These are phyloP conservation scores for Stylonectria norvegica DNA, from an alignment of 2,329 filamentous ascomycete species.

Conservation along the genomic window DNA sequence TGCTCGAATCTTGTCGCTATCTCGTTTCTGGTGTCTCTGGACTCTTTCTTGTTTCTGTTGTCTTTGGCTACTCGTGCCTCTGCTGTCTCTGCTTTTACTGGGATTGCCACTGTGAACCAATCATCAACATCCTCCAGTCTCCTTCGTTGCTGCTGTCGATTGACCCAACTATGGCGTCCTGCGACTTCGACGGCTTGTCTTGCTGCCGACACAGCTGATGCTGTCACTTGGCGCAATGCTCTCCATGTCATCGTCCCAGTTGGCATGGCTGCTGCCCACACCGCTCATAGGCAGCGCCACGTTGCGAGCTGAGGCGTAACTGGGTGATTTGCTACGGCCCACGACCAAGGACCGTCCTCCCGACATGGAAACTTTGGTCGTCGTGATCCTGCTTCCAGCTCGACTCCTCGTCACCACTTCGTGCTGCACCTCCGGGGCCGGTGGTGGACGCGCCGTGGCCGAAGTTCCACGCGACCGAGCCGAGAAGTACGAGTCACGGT, in stretches of 20 bases:
- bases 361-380: slow-evolving; percentile 18
- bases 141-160: too few relatives aligned
- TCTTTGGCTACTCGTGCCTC: too few relatives aligned
- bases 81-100: too few relatives aligned
- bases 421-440: slow-evolving; percentile 19
- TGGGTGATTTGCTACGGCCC: slow-evolving; percentile 22
- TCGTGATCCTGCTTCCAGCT: slow-evolving; percentile 26
- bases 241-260: slow-evolving; percentile 47
- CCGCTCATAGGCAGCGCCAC: slow-evolving; percentile 41
- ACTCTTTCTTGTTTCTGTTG: too few relatives aligned
- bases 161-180: too few relatives aligned
- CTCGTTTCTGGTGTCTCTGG: too few relatives aligned
- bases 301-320: slow-evolving; percentile 31
- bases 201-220: slow-evolving; percentile 56
- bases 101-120: too few relatives aligned
- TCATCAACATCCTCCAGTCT: too few relatives aligned
- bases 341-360: slow-evolving; percentile 13
- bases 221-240: slow-evolving; percentile 60
- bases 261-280: slow-evolving; percentile 38
- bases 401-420: slow-evolving; percentile 30
- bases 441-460: slow-evolving; percentile 14
- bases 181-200: slow-evolving; percentile 25
- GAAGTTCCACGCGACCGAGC: slow-evolving; percentile 32
- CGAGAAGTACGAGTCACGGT: slow-evolving; percentile 45
- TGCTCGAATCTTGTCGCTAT: too few relatives aligned